These are phyloP conservation scores for Candida adriatica DNA, from an alignment of 805 yeast genomes.

Conservation along the genomic window DNA sequence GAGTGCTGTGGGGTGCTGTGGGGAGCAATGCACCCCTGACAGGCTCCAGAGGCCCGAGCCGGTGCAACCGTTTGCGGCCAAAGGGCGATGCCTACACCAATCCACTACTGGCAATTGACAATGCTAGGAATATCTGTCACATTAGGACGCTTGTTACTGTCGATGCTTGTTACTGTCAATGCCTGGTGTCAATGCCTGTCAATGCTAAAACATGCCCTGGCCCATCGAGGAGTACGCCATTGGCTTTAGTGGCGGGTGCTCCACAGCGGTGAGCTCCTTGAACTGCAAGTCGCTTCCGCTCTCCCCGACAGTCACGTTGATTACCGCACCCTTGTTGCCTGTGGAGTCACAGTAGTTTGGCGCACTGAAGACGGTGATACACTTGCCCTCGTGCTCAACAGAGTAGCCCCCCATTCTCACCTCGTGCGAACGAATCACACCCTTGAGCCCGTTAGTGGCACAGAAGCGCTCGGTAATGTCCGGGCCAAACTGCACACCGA, in stretches of 20 bases:
- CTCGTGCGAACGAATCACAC: slow-evolving; percentile 90
- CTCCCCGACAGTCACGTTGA: slow-evolving; percentile 48
- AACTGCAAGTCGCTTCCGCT: slow-evolving; percentile 38
- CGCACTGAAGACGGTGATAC: slow-evolving; percentile 94
- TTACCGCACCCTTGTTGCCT: slow-evolving; percentile 86
- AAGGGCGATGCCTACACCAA: no score
- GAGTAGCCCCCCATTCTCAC: slow-evolving; percentile 90
- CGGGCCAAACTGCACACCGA: slow-evolving; percentile 95
- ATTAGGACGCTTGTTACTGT: no score
- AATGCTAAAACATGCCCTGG: slow-evolving; percentile 13
- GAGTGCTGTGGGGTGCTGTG: no score
- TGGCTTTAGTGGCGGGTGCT: slow-evolving; percentile 87
- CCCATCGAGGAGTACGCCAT: slow-evolving; percentile 69
- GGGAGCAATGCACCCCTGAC: no score
- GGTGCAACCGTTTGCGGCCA: no score
- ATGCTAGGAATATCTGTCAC: no score
- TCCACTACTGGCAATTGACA: no score
- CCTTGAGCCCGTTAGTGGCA: slow-evolving; percentile 60
- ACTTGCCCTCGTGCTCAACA: slow-evolving; percentile 75
- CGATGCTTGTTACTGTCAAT: background rate
- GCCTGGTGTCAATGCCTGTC: background rate
- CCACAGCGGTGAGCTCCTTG: slow-evolving; percentile 69
- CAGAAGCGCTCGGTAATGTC: slow-evolving; percentile 83
- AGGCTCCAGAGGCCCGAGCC: no score
- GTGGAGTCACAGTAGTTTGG: slow-evolving; percentile 95